Evolutionary conservation across 495 filamentous ascomycete genomes (phyloP), one percentile per base, ranked within the genome.

Genomic region (Aspergillus baeticus): DNA sequence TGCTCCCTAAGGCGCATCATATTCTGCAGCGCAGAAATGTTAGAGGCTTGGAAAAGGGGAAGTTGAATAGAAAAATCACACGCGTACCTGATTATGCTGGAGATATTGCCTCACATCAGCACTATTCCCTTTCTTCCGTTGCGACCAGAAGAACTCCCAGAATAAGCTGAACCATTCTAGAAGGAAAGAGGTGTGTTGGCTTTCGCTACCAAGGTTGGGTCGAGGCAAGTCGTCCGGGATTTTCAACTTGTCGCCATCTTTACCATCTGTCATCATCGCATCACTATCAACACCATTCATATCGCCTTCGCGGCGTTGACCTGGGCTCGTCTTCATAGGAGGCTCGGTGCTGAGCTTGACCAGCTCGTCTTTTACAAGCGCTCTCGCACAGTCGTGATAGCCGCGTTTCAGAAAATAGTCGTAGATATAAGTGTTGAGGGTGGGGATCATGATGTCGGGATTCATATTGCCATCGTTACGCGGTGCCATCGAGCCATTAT

Each of bases 361-460:
- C 13, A 66, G 69, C 39, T 77, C 75, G 52, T 77, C 75, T 43
- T 73, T 72, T 43, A 89, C 70, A 36, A 97, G 75, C 15, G 85
- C 80, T 62, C 87, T 83, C 54, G 94, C 94, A 60, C 86, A 85
- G 48, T 92, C 87, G 62, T 83, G 87, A 78, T 95, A 87, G 49
- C 81, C 81, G 69, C 90, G 87, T 65, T 87, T 88, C 36, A 96
- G 72, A 54, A 98, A 92, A 69, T 98, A 97, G 63, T 96, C 92
- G 77, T 98, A 98, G 56, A 98, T 98, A 68, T 93, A 96, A 2
- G 91, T 96, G 74, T 98, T 95, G 26, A 98, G 84, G 10, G 90
- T 95, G 74, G 92, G 90, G 46, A 98, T 84, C 64, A 76, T 76
- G n/a, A 57, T 58, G 36, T 82, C 78, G 61, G 74, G 74, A 65